These are phyloP conservation scores for Amoebophrya sp. DNA, from an alignment of 169 alveolate species.

Conservation along the genomic window DNA sequence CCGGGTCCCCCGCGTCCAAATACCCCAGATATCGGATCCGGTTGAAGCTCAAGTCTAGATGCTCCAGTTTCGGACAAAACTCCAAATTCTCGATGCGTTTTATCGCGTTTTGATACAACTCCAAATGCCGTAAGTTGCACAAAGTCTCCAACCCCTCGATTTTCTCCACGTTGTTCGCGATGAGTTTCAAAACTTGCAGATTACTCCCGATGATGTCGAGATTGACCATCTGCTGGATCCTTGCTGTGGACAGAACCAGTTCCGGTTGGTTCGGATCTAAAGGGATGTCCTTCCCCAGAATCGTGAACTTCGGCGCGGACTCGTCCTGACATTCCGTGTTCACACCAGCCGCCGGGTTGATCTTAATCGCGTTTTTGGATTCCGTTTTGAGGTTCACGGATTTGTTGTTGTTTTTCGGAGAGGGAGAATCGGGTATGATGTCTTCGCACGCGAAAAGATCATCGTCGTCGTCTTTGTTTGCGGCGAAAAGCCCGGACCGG, in stretches of 20 bases:
- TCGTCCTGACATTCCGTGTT: no score
- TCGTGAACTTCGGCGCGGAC: background rate
- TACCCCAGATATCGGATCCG: conserved; percentile 51
- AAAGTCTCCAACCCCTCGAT: conserved; percentile 51
- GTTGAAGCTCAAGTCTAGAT: conserved; percentile 55
- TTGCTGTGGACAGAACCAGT: background rate
- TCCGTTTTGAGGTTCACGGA: no score
- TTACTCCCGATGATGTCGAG: background rate
- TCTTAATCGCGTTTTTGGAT: no score
- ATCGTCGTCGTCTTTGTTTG: background rate
- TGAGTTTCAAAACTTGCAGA: conserved; percentile 40
- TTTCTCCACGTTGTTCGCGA: conserved; percentile 45
- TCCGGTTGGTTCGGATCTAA: background rate
- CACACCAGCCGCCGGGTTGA: no score
- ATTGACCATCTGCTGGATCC: background rate
- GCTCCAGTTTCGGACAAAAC: conserved; percentile 46
- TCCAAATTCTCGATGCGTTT: conserved; percentile 63
- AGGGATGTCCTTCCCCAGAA: background rate
- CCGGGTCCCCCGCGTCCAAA: conserved; percentile 35
- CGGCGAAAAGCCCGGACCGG: background rate
- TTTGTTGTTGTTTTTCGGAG: no score
- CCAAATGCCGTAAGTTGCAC: conserved; percentile 61
- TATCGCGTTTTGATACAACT: conserved; percentile 72
- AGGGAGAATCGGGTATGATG: no score
- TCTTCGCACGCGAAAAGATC: background rate